Conservation (phyloP, 805 yeast genomes). For the Priceomyces castillae region DNA sequence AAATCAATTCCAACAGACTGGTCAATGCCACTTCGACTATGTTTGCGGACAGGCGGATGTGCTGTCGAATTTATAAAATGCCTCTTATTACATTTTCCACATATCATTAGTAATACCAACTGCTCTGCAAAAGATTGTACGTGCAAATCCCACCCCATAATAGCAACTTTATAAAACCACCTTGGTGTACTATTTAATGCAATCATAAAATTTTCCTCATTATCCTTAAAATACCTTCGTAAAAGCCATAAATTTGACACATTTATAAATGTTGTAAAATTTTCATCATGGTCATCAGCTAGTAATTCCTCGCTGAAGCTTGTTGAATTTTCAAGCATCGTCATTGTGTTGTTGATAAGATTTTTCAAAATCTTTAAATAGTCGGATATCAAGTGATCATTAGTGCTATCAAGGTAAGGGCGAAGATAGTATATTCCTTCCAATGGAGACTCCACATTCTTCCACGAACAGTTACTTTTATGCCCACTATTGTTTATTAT, state of each 20-base stretch:
- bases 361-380: conserved; percentile 28
- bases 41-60: conserved; percentile 2
- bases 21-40: conserved; percentile 4
- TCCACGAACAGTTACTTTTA: conserved; percentile 35
- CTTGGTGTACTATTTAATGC: conserved; percentile 24
- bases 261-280: conserved; percentile 13
- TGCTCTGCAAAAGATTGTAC: conserved; percentile 28
- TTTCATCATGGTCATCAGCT: conserved; percentile 6
- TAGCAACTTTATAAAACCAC: conserved; percentile 36
- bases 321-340: conserved; percentile 13
- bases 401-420: conserved; percentile 29
- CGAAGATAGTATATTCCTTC: conserved; percentile 33
- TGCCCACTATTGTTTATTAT: conserved; percentile 29
- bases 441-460: conserved; percentile 31
- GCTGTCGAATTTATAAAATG: conserved; percentile 23
- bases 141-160: conserved; percentile 36
- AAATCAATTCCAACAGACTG: conserved; percentile 14
- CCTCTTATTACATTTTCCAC: conserved; percentile 37
- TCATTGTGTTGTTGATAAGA: conserved; percentile 23
- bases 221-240: conserved; percentile 27
- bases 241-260: conserved; percentile 34
- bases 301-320: conserved; percentile 6
- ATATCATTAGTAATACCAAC: conserved; percentile 30
- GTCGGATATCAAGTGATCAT: conserved; percentile 25
- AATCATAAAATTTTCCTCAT: conserved; percentile 32